Evolutionary conservation across 1,139 yeast species (phyloP).

Genomic region (Kodamaea ohmeri): DNA sequence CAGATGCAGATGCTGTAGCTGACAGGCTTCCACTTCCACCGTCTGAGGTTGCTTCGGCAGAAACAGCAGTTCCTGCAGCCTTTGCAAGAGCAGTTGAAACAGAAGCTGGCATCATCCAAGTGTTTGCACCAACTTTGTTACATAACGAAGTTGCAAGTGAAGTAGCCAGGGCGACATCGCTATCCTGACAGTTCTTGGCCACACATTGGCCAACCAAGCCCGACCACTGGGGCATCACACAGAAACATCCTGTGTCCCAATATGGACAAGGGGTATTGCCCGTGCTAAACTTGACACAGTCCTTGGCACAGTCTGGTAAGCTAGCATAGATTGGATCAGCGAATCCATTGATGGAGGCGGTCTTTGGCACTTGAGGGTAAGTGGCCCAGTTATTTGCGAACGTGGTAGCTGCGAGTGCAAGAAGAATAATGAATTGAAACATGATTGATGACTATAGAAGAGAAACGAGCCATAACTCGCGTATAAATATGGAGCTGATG

Average conservation of each 20-base stretch:
- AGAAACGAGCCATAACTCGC: neutral
- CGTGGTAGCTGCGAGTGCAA: constrained; percentile 1
- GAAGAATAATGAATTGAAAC: constrained; percentile 1
- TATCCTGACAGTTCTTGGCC: constrained; percentile 39
- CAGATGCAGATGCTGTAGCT: too few species aligned
- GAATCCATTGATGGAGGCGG: constrained; percentile 51
- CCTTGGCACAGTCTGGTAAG: constrained; percentile 45
- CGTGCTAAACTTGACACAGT: constrained; percentile 37
- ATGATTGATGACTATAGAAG: neutral
- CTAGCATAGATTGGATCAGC: constrained; percentile 45
- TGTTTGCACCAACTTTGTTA: constrained; percentile 41
- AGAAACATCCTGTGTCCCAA: constrained; percentile 55
- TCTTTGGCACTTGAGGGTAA: constrained; percentile 48
- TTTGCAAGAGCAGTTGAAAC: constrained; percentile 30
- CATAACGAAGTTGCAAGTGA: constrained; percentile 43
- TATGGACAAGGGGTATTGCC: constrained; percentile 47
- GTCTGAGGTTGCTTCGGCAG: constrained; percentile 10
- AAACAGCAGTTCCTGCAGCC: constrained; percentile 27
- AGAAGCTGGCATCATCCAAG: constrained; percentile 47
- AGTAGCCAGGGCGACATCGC: constrained; percentile 39
- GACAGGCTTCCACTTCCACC: neutral
- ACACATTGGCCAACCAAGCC: constrained; percentile 46
- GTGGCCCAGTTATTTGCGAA: constrained; percentile 21
- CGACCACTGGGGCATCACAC: constrained; percentile 50
- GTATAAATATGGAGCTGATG: constrained; percentile 4